Base-by-base conservation (phyloP, 371 early-diverging fungal genomes). In the Chytridiales sp. region DNA sequence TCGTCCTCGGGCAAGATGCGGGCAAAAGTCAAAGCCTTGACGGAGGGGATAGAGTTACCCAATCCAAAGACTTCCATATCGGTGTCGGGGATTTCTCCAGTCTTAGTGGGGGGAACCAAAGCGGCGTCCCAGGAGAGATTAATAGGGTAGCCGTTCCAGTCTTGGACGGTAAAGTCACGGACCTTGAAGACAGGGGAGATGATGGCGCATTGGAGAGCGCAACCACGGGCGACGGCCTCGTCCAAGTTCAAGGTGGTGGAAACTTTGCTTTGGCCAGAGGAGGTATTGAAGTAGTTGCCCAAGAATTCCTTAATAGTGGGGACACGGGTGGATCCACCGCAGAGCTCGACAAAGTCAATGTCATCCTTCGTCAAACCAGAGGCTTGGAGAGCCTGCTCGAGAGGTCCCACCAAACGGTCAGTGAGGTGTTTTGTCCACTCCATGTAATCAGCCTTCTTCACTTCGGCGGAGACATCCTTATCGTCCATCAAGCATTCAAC, bases 111-210 rank as follows among this genome's bases (percentile, higher is more conserved):
- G 17, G 78, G 75, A 32, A 60, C 61, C n/a, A 63, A 49, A 11
- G 48, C 30, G 1, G 69, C 46, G 43, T 74, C 74, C 79, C 79
- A 80, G 19, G 55, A 36, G n/a, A 88, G 68, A 61, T 79, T 75
- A 68, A 92, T 82, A 52, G 91, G 91, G 72, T 86, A 88, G 58
- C 76, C 76, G 69, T 86, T 87, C 70, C 91, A 82, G 78, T 97
- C 98, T 67, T 90, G 84, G 64, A 96, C 86, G 34, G 85, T 71
- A 76, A 96, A 95, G 54, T 96, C 96, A 64, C 97, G 92, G 64
- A 95, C 96, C 77, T 91, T 91, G 89, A 97, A 95, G 51, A 91
- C 90, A n/a, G 98, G 98, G 34, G 94, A 93, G 57, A 93, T 76
- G 77, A 96, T 94, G 70, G 98, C 98, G 78, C 97, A 96, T 81